Conservation (phyloP, 75 land plant species). For the Adiantum capillusveneris region DNA sequence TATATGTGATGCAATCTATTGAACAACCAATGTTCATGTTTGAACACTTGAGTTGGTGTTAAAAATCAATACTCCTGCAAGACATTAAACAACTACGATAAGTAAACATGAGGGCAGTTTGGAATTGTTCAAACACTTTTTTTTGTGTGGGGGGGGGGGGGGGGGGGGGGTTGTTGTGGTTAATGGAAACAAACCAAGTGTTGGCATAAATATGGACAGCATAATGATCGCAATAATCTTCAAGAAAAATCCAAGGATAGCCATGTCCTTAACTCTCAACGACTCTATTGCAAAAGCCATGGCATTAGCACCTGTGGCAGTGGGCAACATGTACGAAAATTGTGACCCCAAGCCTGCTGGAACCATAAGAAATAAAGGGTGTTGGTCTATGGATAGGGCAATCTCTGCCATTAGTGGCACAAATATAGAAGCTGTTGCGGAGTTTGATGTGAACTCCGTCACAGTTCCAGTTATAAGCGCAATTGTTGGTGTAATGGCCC, state of each 20-base stretch:
- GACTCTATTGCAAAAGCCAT: conserved; percentile 70
- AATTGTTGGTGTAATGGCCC: conserved; percentile 50
- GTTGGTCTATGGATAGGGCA: conserved; percentile 41
- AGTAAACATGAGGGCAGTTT: neutral
- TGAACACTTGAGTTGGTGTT: conserved; percentile 3
- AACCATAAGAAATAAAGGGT: conserved; percentile 74
- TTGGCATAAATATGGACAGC: conserved; percentile 66
- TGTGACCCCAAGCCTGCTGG: conserved; percentile 70
- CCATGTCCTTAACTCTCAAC: conserved; percentile 50
- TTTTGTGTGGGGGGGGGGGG: no score
- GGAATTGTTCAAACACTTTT: no score
- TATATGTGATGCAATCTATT: neutral
- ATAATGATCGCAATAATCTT: conserved; percentile 44
- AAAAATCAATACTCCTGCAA: neutral
- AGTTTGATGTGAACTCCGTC: conserved; percentile 83
- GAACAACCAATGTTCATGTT: neutral
- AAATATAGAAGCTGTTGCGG: conserved; percentile 58
- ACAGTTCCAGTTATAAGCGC: conserved; percentile 36
- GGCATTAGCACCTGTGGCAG: conserved; percentile 68
- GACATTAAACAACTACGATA: neutral
- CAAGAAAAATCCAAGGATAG: conserved; percentile 47
- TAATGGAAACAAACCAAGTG: conserved; percentile 72
- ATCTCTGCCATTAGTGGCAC: conserved; percentile 68
- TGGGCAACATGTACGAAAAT: conserved; percentile 65
- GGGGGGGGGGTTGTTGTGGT: no score